A percentile compares a stretch with the other conserved stretches of the same genome.
These are phyloP conservation scores for Ascoidea asiatica DNA, from an alignment of 805 yeast species.

Conservation along the genomic window DNA sequence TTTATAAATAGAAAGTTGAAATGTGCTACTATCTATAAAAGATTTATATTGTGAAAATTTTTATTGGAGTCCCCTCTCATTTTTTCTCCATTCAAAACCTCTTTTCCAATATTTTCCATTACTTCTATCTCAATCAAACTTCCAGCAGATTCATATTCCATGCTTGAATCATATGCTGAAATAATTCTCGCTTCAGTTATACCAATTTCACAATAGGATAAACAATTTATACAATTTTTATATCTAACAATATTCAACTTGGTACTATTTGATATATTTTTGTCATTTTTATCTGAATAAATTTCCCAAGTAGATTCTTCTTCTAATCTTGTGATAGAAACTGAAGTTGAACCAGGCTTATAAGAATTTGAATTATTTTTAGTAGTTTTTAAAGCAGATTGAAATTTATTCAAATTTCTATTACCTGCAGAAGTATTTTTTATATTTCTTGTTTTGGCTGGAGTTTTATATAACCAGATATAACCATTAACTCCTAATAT, in stretches of 20 bases:
- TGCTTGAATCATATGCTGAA: slow-evolving; percentile 80
- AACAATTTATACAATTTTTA: slow-evolving; percentile 67
- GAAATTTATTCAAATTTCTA: slow-evolving; percentile 15
- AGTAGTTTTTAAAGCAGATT: slow-evolving; percentile 18
- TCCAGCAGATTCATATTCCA: slow-evolving; percentile 63
- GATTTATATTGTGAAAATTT: too few species aligned
- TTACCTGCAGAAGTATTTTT: slow-evolving; percentile 15
- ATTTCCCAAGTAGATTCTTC: slow-evolving; percentile 93
- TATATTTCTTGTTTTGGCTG: slow-evolving; percentile 18
- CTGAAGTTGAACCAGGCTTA: slow-evolving; percentile 43
- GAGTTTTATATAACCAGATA: slow-evolving; percentile 77
- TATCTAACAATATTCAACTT: slow-evolving; percentile 75
- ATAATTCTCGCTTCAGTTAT: slow-evolving; percentile 71
- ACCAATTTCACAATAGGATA: slow-evolving; percentile 77
- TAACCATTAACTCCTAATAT: slow-evolving; percentile 93
- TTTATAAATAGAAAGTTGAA: too few species aligned
- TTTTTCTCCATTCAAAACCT: slow-evolving; percentile 56
- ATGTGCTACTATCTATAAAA: too few species aligned
- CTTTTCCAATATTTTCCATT: slow-evolving; percentile 62
- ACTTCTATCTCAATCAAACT: slow-evolving; percentile 56
- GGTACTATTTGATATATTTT: slow-evolving; percentile 39
- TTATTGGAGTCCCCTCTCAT: too few species aligned
- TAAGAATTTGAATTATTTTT: slow-evolving; percentile 19
- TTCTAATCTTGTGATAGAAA: slow-evolving; percentile 73
- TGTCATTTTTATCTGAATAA: slow-evolving; percentile 79